These are phyloP conservation scores for Puccinia hordei DNA, from an alignment of 1,284 basidiomycete genomes.

Conservation along the genomic window DNA sequence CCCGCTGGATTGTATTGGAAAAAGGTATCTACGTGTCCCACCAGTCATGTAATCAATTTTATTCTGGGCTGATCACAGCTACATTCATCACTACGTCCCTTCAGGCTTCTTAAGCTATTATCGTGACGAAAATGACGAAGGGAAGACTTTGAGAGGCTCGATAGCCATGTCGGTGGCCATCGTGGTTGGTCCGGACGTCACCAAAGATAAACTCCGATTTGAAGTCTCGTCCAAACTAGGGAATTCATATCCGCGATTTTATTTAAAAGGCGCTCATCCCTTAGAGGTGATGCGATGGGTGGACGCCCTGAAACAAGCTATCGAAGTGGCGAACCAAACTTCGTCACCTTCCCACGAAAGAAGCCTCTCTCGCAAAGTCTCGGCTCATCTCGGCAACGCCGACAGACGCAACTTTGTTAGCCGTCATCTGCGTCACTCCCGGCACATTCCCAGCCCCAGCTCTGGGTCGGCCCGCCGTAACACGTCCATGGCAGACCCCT, in stretches of 20 bases:
- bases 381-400: neutral
- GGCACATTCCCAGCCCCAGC: neutral
- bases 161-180: conserved; percentile 84
- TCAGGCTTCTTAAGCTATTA: conserved; percentile 64
- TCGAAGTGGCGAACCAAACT: conserved; percentile 62
- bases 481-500: neutral
- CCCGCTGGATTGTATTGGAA: conserved; percentile 90
- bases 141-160: conserved; percentile 79
- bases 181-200: conserved; percentile 60
- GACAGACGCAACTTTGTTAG: conserved; percentile 20
- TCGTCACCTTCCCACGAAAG: conserved; percentile 60
- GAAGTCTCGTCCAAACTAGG: conserved; percentile 70
- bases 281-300: conserved; percentile 87
- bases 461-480: conserved; percentile 1
- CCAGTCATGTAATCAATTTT: neutral
- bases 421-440: conserved; percentile 19
- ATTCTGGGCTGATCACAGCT: neutral
- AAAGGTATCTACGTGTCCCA: conserved; percentile 64
- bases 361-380: neutral
- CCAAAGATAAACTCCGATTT: conserved; percentile 71
- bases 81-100: conserved; percentile 26
- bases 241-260: conserved; percentile 68
- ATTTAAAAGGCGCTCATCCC: conserved; percentile 84
- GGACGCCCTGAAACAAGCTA: conserved; percentile 71
- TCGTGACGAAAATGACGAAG: conserved; percentile 87